A percentile compares a stretch with the other conserved stretches of the same genome.
Evolutionary conservation across 2,329 filamentous ascomycete genomes (phyloP).

Genomic region (Fusarium mexicanum): DNA sequence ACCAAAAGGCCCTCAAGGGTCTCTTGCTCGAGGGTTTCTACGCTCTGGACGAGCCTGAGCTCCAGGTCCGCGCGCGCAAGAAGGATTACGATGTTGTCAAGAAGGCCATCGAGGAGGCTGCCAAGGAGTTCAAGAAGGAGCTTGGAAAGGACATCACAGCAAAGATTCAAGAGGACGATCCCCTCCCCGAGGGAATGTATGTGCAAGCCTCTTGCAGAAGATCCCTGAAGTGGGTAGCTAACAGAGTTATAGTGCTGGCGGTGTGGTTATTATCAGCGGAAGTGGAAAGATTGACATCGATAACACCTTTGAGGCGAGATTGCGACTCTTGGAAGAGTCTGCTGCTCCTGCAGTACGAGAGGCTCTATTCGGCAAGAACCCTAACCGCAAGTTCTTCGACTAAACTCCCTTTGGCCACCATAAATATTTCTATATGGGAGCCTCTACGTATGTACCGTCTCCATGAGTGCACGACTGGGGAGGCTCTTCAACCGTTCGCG

Average conservation of each 20-base stretch:
- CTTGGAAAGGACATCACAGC: conserved; percentile 74
- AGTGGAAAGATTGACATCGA: conserved; percentile 97
- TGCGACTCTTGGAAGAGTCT: conserved; percentile 84
- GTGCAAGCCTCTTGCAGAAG: conserved; percentile 51
- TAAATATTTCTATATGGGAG: conserved; percentile 12
- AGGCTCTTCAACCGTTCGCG: conserved; percentile 33
- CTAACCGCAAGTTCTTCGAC: conserved; percentile 95
- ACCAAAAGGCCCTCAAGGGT: conserved; percentile 79
- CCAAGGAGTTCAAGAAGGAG: conserved; percentile 85
- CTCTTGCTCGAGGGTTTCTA: conserved; percentile 91
- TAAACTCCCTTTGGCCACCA: conserved; percentile 55
- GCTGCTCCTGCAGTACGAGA: conserved; percentile 86
- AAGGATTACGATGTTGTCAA: conserved; percentile 79
- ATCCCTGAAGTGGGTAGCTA: conserved; percentile 21
- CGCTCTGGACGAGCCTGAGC: conserved; percentile 81
- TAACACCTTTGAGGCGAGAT: conserved; percentile 95
- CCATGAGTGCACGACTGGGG: conserved; percentile 31
- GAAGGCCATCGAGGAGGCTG: conserved; percentile 80
- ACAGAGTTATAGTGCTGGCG: conserved; percentile 73
- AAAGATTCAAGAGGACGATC: conserved; percentile 80
- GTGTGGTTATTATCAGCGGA: conserved; percentile 81
- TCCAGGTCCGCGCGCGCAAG: conserved; percentile 80
- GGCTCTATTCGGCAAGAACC: conserved; percentile 92
- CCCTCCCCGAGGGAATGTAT: conserved; percentile 84
- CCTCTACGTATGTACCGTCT: conserved; percentile 20